Conservation (phyloP, 345 rosid species). For the Balakata baccata region DNA sequence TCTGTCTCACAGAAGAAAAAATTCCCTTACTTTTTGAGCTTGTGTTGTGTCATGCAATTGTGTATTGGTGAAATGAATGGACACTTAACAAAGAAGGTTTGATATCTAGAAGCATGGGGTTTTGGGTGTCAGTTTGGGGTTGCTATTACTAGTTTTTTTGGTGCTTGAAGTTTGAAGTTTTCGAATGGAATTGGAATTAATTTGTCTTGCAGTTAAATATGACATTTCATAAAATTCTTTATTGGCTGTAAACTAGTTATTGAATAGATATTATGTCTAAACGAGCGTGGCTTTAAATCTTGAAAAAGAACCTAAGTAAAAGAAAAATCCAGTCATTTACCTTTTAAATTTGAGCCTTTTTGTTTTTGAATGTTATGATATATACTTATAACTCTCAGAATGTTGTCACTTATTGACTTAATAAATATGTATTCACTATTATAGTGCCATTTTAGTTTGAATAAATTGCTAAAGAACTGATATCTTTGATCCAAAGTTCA, state of each 20-base stretch:
- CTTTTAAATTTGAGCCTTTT: neutral
- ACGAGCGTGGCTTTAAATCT: neutral
- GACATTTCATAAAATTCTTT: neutral
- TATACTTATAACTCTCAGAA: no score
- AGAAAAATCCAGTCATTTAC: neutral
- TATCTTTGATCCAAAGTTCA: neutral
- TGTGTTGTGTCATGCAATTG: no score
- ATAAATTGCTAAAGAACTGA: neutral
- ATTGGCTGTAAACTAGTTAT: neutral
- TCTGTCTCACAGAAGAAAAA: neutral
- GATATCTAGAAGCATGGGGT: neutral
- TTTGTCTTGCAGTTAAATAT: neutral
- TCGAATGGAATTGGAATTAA: neutral
- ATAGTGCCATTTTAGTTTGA: neutral
- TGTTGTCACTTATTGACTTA: neutral
- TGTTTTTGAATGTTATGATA: neutral
- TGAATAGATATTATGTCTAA: neutral
- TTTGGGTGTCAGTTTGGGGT: neutral
- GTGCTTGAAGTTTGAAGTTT: neutral
- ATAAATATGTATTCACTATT: neutral
- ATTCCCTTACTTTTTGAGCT: neutral
- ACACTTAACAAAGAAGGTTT: neutral
- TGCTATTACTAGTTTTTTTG: neutral
- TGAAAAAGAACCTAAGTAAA: neutral
- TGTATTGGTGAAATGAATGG: no score